These are phyloP conservation scores for Ilex asprella DNA, from an alignment of 257 asterid genomes.

Conservation along the genomic window DNA sequence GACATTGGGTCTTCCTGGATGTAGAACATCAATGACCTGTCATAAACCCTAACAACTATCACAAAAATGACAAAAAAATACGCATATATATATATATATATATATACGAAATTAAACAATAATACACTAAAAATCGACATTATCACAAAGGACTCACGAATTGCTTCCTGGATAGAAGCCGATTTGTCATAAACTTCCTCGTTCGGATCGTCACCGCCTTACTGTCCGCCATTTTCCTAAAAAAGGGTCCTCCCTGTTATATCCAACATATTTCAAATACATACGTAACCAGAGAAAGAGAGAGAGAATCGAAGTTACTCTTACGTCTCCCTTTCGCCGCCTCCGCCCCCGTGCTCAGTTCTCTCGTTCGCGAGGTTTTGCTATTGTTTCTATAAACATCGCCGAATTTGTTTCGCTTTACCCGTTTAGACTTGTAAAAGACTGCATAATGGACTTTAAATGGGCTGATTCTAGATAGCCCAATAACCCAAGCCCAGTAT, in stretches of 20 bases:
- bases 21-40: slow-evolving; percentile 57
- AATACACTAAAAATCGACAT: background rate
- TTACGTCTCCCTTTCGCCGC: too few species aligned
- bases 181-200: slow-evolving; percentile 71
- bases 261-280: too few species aligned
- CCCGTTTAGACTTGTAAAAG: too few species aligned
- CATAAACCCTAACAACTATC: background rate
- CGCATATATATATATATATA: background rate
- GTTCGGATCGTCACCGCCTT: slow-evolving; percentile 63
- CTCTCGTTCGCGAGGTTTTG: too few species aligned
- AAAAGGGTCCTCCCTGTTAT: background rate
- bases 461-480: too few species aligned
- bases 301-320: too few species aligned
- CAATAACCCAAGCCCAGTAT: too few species aligned
- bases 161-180: slow-evolving; percentile 68
- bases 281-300: too few species aligned
- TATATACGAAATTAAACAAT: background rate
- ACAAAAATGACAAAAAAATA: background rate
- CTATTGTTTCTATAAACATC: too few species aligned
- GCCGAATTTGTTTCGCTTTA: too few species aligned
- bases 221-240: slow-evolving; percentile 51
- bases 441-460: too few species aligned
- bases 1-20: slow-evolving; percentile 68
- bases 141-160: slow-evolving; percentile 26
- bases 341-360: too few species aligned